Evolutionary conservation across 1,284 basidiomycete genomes (phyloP).

Genomic region (Amylostereum areolatum): DNA sequence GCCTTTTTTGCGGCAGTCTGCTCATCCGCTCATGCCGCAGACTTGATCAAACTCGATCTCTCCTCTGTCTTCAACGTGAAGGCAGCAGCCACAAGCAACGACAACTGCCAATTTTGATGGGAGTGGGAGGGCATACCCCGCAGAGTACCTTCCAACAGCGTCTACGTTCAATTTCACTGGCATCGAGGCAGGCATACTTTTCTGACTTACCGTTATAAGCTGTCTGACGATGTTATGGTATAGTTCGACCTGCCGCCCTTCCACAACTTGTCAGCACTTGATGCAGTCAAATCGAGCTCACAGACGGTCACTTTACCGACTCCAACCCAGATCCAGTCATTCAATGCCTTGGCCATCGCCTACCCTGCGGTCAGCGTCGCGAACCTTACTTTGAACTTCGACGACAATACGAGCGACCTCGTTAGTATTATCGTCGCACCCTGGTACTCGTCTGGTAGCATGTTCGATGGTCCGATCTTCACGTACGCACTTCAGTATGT

Average conservation of each 20-base stretch:
- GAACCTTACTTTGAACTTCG: constrained; percentile 11
- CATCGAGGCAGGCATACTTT: constrained; percentile 9
- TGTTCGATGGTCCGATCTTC: constrained; percentile 16
- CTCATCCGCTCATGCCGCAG: neutral
- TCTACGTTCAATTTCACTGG: constrained; percentile 10
- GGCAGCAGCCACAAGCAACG: constrained; percentile 11
- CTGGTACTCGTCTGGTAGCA: constrained; percentile 18
- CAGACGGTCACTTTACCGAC: constrained; percentile 8
- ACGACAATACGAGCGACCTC: constrained; percentile 12
- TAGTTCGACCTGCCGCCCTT: constrained; percentile 14
- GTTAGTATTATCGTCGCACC: constrained; percentile 18
- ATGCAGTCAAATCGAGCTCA: constrained; percentile 9
- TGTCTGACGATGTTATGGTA: neutral
- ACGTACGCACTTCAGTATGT: constrained; percentile 2
- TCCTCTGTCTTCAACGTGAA: constrained; percentile 11
- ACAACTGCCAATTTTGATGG: constrained; percentile 15
- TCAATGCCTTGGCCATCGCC: constrained; percentile 11
- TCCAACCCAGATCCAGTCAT: constrained; percentile 8
- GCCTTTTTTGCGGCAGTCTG: neutral
- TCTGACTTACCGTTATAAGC: neutral
- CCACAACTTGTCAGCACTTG: constrained; percentile 9
- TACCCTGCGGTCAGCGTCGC: constrained; percentile 1
- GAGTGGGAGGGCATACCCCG: constrained; percentile 12
- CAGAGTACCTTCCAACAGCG: constrained; percentile 9
- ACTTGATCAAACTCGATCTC: constrained; percentile 8